Evolutionary conservation across 257 asterid genomes (phyloP).

Genomic region (Primulina huaijiensis): DNA sequence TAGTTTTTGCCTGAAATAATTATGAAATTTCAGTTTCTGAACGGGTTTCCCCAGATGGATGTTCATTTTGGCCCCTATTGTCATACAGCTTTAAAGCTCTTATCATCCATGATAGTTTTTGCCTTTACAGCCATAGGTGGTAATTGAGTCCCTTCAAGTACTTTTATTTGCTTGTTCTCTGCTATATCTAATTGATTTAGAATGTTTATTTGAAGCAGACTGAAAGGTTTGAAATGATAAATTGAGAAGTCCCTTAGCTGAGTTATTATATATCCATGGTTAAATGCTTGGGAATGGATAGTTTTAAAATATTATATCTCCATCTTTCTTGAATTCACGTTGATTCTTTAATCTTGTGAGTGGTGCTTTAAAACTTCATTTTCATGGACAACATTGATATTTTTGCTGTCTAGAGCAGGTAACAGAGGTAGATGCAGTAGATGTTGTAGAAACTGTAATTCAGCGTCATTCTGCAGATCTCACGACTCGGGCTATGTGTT

Average conservation of each 20-base stretch:
- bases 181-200: not conserved
- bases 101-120: not conserved
- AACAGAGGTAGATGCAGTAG: constrained; percentile 83
- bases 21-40: not conserved
- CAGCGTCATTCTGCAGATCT: constrained; percentile 63
- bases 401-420: constrained; percentile 57
- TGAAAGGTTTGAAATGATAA: not conserved
- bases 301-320: not conserved
- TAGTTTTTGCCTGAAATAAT: no score
- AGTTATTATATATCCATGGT: constrained; percentile 1
- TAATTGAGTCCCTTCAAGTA: constrained; percentile 6
- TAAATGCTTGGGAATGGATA: constrained; percentile 16
- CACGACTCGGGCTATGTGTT: constrained; percentile 86
- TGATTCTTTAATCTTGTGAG: constrained; percentile 5
- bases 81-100: constrained; percentile 8
- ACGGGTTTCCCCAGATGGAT: not conserved
- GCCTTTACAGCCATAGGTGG: not conserved
- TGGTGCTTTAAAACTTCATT: constrained; percentile 22
- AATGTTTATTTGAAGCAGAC: not conserved
- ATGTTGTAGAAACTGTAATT: constrained; percentile 69
- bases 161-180: not conserved
- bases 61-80: not conserved
- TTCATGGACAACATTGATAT: constrained; percentile 19
- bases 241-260: constrained; percentile 6
- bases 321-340: constrained; percentile 3